Evolutionary conservation across 768 basidiomycete species (phyloP), one percentile per base, ranked within the genome.

Genomic region (Russula sp.): DNA sequence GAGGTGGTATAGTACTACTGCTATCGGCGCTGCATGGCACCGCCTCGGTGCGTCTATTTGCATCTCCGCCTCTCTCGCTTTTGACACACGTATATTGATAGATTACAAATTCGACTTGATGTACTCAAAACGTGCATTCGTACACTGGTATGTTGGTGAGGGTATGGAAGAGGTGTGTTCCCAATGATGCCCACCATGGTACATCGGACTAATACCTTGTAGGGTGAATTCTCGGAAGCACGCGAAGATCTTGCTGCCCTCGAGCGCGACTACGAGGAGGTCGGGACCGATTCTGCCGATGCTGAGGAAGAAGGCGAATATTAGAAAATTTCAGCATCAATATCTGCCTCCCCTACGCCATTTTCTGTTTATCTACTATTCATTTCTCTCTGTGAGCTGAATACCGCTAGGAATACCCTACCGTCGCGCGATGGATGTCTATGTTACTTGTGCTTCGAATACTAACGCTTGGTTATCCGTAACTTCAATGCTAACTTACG

Each of bases 61-160:
- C 22, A 29, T 25, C 25, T 25, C 22, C 45, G 53, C 25, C 9
- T 38, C 39, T 38, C 7, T 50, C n/a, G 25, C 7, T 56, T 7
- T 14, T 39, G 42, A 34, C 59, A 25, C 66, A 45, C 39, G 71
- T 50, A 70, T 49, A 13, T 56, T 35, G 42, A 4, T 65, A 84
- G 96, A 98, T 77, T 88, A 96, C 81, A 98, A 98, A 76, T 98
- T 98, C 75, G 96, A 98, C 73, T 83, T 98, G 69, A 85, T 98
- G 75, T 98, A 96, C 81, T 95, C 94, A 64, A 97, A 92, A 75
- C 90, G 90, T 74, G 91, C 91, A 51, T 92, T 92, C 66, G 87
- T 90, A 29, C 88, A 90, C 74, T 90, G 93, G 93, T 96, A 95
- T 71, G 95, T 97, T 65, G 95, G 95, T 72, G 95, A 98, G 77